phyloP scores from a whole-genome alignment of 257 asterid species.

The Osmanthus fragrans region DNA sequence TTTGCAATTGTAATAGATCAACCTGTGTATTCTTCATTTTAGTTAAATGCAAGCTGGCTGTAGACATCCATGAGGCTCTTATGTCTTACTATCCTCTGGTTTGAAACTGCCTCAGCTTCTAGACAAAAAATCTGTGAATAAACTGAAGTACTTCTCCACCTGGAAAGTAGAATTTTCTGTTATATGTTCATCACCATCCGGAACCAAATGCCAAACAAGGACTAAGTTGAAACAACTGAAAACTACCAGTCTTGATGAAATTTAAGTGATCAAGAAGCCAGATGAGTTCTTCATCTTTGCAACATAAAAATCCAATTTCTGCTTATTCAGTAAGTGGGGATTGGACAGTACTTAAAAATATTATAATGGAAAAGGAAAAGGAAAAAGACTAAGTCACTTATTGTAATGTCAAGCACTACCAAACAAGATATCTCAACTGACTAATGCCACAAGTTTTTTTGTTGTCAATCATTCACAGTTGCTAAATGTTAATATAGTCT shows the following conservation, averaged over 20 bases:
- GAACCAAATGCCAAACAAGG: not conserved
- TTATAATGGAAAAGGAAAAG: too few relatives aligned
- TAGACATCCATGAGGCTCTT: constrained; percentile 40
- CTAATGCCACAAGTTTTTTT: not conserved
- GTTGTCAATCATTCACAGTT: not conserved
- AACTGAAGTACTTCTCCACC: constrained; percentile 30
- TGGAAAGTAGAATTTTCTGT: constrained; percentile 24
- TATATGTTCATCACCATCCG: not conserved
- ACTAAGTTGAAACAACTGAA: not conserved
- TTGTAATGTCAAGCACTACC: too few relatives aligned
- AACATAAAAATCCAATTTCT: not conserved
- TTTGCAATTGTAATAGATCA: constrained; percentile 9
- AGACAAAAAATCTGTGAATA: constrained; percentile 7
- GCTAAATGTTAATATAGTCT: not conserved
- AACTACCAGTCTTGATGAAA: not conserved
- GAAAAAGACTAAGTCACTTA: too few relatives aligned
- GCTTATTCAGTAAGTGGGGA: too few relatives aligned
- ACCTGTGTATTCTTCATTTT: constrained; percentile 55
- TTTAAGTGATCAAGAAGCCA: not conserved
- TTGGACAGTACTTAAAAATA: too few relatives aligned
- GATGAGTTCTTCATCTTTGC: not conserved
- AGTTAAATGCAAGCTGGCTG: constrained; percentile 37
- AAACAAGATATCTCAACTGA: not conserved
- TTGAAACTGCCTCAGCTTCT: constrained; percentile 17
- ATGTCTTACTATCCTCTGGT: constrained; percentile 11